Percentiles rank a stretch among this genome's conserved stretches.
Evolutionary conservation across 2,329 filamentous ascomycete genomes (phyloP).

Genomic region (Lasiodiplodia citricola): DNA sequence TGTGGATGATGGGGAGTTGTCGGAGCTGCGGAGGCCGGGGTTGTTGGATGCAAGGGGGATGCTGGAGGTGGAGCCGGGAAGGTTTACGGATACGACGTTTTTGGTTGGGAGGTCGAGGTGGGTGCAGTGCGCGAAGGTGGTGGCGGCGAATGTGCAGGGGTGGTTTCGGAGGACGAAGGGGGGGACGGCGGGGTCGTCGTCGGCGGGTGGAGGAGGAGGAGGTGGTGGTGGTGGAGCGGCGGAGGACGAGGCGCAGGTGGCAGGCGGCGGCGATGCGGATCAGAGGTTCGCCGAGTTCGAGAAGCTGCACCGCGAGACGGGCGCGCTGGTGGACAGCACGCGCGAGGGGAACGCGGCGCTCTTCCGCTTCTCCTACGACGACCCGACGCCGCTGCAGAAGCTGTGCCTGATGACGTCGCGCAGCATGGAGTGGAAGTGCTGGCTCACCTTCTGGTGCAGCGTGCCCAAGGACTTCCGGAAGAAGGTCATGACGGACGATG

Average conservation of each 20-base stretch:
- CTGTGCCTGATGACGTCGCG: neutral
- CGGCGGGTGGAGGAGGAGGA: conserved; percentile 31
- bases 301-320: neutral
- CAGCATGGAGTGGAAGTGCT: conserved; percentile 10
- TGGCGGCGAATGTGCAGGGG: conserved; percentile 39
- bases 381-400: neutral
- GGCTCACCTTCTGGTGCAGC: conserved; percentile 11
- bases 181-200: neutral
- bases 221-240: neutral
- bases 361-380: neutral
- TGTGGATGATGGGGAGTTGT: conserved; percentile 43
- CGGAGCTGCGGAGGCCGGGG: conserved; percentile 33
- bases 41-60: neutral
- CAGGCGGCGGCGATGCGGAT: neutral
- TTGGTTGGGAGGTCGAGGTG: conserved; percentile 39
- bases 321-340: neutral
- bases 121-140: conserved; percentile 38
- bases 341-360: neutral
- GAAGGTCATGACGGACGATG: neutral
- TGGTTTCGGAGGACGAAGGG: neutral
- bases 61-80: too few relatives aligned
- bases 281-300: neutral
- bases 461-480: neutral
- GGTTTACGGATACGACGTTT: conserved; percentile 40
- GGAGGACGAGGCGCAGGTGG: too few relatives aligned